Evolutionary conservation across 805 yeast species (phyloP).

Genomic region (Candida glaebosa): DNA sequence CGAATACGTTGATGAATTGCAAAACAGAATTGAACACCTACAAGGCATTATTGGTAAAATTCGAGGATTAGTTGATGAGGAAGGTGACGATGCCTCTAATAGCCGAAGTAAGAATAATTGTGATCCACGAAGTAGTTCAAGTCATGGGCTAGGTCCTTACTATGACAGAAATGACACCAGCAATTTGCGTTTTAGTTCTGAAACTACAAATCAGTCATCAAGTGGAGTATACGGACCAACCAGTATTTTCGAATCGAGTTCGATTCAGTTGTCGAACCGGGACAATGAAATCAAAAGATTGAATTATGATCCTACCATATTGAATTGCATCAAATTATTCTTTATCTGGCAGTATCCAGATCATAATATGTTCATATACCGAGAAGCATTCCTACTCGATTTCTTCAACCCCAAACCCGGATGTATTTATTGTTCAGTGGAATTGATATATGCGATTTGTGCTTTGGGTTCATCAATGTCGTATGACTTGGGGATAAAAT

Average conservation of each 20-base stretch:
- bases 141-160: no score
- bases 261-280: slow-evolving; percentile 1
- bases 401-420: slow-evolving; percentile 55
- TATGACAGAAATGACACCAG: not conserved
- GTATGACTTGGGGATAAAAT: slow-evolving; percentile 37
- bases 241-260: slow-evolving; percentile 4
- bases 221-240: slow-evolving; percentile 4
- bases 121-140: no score
- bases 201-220: not conserved
- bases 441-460: slow-evolving; percentile 52
- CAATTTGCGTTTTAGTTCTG: no score
- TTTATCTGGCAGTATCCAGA: slow-evolving; percentile 69
- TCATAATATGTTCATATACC: slow-evolving; percentile 56
- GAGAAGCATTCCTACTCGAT: slow-evolving; percentile 60
- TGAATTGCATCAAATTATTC: slow-evolving; percentile 40
- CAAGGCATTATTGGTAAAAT: not conserved
- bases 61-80: not conserved
- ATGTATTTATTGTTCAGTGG: slow-evolving; percentile 53
- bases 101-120: no score
- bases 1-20: slow-evolving; percentile 6
- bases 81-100: not conserved
- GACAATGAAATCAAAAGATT: slow-evolving; percentile 17
- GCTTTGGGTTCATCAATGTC: slow-evolving; percentile 56
- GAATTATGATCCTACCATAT: slow-evolving; percentile 32
- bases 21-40: slow-evolving; percentile 1